Percentiles rank a stretch among this genome's conserved stretches.
Conservation (phyloP, 1,284 basidiomycete species). For the Golubevia sp. region DNA sequence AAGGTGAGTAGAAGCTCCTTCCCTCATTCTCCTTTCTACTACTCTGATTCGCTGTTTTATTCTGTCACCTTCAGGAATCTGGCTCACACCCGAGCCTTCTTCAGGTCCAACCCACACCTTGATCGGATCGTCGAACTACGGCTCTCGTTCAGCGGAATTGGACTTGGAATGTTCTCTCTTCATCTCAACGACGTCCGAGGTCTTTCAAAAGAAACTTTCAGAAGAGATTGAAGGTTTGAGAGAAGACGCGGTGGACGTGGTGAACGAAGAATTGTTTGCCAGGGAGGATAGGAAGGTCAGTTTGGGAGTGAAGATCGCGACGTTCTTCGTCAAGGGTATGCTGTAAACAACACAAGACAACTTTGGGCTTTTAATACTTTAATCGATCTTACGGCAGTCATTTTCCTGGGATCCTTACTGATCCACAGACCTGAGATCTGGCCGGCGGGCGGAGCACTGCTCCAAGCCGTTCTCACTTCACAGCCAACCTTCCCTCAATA, state of each 20-base stretch:
- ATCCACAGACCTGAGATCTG: too few species aligned
- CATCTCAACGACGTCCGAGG: slow-evolving; percentile 71
- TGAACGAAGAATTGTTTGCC: slow-evolving; percentile 65
- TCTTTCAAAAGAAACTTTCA: slow-evolving; percentile 62
- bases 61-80: slow-evolving; percentile 62
- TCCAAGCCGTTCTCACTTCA: too few species aligned
- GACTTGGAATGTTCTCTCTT: slow-evolving; percentile 92
- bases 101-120: slow-evolving; percentile 72
- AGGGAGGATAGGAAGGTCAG: slow-evolving; percentile 71
- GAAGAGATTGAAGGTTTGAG: slow-evolving; percentile 65
- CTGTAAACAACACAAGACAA: too few species aligned
- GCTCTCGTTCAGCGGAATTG: slow-evolving; percentile 83
- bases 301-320: slow-evolving; percentile 63
- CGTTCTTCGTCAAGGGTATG: slow-evolving; percentile 45
- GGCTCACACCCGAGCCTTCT: slow-evolving; percentile 13
- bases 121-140: slow-evolving; percentile 94
- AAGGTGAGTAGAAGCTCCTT: slow-evolving; percentile 69
- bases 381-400: too few species aligned
- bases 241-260: slow-evolving; percentile 62
- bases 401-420: too few species aligned
- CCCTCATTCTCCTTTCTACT: background rate
- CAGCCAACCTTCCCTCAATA: too few species aligned
- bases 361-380: too few species aligned
- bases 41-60: slow-evolving; percentile 47
- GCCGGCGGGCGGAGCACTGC: too few species aligned